Evolutionary conservation across 495 filamentous ascomycete species (phyloP).

Genomic region (Astrothelium macrocarpum): DNA sequence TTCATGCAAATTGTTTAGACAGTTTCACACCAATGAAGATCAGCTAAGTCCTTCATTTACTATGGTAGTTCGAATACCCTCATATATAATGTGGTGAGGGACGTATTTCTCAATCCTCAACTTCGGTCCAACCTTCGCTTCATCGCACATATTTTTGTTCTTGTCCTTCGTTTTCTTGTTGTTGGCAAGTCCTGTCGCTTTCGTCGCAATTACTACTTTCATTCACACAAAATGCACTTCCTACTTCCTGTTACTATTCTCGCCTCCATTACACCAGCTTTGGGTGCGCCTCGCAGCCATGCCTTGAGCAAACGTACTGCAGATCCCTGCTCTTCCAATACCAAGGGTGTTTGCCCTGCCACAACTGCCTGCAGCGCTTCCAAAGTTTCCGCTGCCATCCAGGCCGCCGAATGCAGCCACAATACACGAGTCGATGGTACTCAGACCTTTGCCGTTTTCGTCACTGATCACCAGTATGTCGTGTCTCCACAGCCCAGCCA

Average conservation of each 20-base stretch:
- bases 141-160: not conserved
- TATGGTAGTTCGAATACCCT: not conserved
- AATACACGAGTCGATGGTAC: slow-evolving; percentile 33
- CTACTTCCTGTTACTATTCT: not conserved
- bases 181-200: not conserved
- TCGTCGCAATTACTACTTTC: not conserved
- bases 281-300: not conserved
- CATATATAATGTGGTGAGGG: not conserved
- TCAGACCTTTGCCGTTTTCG: slow-evolving; percentile 34
- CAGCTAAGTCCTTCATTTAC: not conserved
- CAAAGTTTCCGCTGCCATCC: slow-evolving; percentile 32
- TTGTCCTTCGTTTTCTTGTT: not conserved
- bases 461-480: slow-evolving; percentile 26
- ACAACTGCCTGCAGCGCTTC: slow-evolving; percentile 5
- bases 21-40: not conserved
- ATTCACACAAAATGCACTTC: not conserved
- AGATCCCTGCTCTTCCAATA: not conserved
- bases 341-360: slow-evolving; percentile 3
- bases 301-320: slow-evolving; percentile 2
- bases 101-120: not conserved
- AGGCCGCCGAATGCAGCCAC: slow-evolving; percentile 35
- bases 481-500: not conserved
- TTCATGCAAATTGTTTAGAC: not conserved
- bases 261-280: not conserved
- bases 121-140: not conserved